Evolutionary conservation across 352 stramenopile species (phyloP).

Genomic region (Globisporangium heterothallicum): DNA sequence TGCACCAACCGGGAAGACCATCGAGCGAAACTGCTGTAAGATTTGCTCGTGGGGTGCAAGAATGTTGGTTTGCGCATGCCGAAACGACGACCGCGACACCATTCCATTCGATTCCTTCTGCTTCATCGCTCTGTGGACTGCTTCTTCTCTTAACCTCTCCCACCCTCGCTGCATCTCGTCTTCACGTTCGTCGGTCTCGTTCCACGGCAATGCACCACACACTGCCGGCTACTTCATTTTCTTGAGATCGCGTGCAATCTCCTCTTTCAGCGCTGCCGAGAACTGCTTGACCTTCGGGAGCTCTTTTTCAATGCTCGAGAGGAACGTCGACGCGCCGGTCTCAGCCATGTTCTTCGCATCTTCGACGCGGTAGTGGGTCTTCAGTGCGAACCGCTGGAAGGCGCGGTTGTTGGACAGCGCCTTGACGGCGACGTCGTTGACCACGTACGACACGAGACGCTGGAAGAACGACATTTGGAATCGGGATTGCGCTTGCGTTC

Average conservation of each 20-base stretch:
- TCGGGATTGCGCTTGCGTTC: background rate
- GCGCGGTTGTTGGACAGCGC: conserved; percentile 69
- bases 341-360: conserved; percentile 72
- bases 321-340: conserved; percentile 36
- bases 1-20: too few relatives aligned
- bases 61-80: background rate
- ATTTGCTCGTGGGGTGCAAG: background rate
- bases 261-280: conserved; percentile 59
- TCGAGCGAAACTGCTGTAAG: background rate
- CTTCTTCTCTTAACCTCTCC: background rate
- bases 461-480: conserved; percentile 73
- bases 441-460: conserved; percentile 70
- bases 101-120: background rate
- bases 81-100: too few relatives aligned
- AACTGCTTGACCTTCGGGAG: conserved; percentile 78
- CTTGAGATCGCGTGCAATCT: conserved; percentile 61
- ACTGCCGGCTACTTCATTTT: conserved; percentile 55
- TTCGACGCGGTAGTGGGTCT: conserved; percentile 81
- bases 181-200: background rate
- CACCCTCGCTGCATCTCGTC: background rate
- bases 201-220: background rate
- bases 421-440: conserved; percentile 86
- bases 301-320: conserved; percentile 49
- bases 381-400: conserved; percentile 82
- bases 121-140: background rate